Evolutionary conservation across 768 basidiomycete species (phyloP), one percentile per base, ranked within the genome.

Genomic region (Ramaria sp.): DNA sequence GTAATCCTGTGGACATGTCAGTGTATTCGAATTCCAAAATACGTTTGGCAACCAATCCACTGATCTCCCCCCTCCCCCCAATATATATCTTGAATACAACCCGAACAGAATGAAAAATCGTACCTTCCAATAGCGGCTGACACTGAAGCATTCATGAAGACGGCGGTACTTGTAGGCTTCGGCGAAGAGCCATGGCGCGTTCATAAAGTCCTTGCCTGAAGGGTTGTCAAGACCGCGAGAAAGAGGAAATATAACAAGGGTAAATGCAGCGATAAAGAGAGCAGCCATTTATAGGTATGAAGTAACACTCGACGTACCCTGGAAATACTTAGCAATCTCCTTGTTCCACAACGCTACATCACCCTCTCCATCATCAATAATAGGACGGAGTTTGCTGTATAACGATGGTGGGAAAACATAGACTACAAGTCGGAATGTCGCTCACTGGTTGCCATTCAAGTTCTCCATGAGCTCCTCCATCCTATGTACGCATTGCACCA

Each of bases 291-390:
- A 27, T 27, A 33, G 51, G 51, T 13, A 19, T 10, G 22, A 20
- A 27, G 27, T 27, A 5, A 5, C 27, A 27, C 27, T 27, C 27
- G 63, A 69, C 69, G 65, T 64, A 82, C 89, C 90, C 72, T 91
- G 84, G 72, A 96, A 96, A 69, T 81, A 96, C 67, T 90, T 91
- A 43, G 91, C 91, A 48, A 95, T 94, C 68, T 92, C 91, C 68
- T 96, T 95, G 72, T 97, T 97, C 94, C 93, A 97, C 7, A 96
- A 76, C 6, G 91, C 85, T 31, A 97, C 87, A 60, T 96, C 94
- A 9, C 83, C 92, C 66, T 93, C 93, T 53, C 79, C 82, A 65
- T 96, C 94, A 68, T 96, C 94, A 33, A 90, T 71, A 65, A 96
- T 90, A 33, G 90, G 90, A 12, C 93, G 74, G 11, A 95, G 76